phyloP scores from a whole-genome alignment of 352 stramenopile genomes.

The Pythium dissotocum region DNA sequence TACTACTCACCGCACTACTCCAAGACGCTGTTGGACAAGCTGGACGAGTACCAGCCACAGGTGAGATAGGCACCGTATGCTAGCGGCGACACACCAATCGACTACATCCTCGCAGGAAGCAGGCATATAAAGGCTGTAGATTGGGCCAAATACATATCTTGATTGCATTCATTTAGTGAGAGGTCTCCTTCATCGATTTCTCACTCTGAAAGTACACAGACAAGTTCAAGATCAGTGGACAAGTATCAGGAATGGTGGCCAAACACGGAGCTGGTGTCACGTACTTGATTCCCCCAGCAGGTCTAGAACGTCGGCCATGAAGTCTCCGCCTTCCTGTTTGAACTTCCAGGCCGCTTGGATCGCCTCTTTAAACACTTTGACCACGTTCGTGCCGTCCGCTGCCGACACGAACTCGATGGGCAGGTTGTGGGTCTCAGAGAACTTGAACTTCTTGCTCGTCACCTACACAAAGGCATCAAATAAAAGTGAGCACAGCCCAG shows the following conservation, averaged over 20 bases:
- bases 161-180: not conserved
- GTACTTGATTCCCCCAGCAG: conserved; percentile 78
- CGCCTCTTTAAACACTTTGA: conserved; percentile 93
- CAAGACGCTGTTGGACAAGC: conserved; percentile 95
- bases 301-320: conserved; percentile 91
- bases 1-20: conserved; percentile 97
- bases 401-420: conserved; percentile 94
- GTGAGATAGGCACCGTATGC: conserved; percentile 52
- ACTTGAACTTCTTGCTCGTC: conserved; percentile 97
- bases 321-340: conserved; percentile 90
- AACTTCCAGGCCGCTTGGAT: conserved; percentile 85
- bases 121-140: not conserved
- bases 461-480: conserved; percentile 46
- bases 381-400: conserved; percentile 95
- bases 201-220: conserved; percentile 4
- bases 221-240: no score
- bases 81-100: not conserved
- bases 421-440: conserved; percentile 92
- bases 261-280: conserved; percentile 6
- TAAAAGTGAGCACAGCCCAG: not conserved
- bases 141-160: conserved; percentile 5
- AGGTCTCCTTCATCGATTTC: not conserved
- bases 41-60: conserved; percentile 94
- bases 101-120: not conserved
- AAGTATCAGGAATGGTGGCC: no score